These are phyloP conservation scores for Leishmania tropica DNA, from an alignment of 208 protist species.

Conservation along the genomic window DNA sequence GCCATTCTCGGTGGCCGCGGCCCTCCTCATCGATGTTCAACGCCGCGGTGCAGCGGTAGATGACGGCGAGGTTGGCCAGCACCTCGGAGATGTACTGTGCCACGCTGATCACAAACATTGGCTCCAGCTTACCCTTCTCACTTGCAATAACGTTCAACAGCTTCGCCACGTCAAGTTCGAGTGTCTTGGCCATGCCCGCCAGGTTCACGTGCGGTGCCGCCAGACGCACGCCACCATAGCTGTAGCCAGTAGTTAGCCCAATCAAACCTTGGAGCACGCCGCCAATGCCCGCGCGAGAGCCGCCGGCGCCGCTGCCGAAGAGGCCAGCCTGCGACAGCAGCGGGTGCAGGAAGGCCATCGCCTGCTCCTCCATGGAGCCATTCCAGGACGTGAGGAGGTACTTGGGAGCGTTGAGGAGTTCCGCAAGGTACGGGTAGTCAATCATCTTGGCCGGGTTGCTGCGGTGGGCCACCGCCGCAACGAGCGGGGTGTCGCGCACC, in stretches of 20 bases:
- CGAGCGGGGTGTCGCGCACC: conserved; percentile 42
- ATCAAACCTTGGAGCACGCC: conserved; percentile 17
- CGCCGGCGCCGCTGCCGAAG: not conserved
- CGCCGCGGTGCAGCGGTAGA: conserved; percentile 71
- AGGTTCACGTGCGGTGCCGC: conserved; percentile 72
- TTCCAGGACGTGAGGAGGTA: conserved; percentile 45
- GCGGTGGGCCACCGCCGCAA: conserved; percentile 44
- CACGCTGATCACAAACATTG: conserved; percentile 40
- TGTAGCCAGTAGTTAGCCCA: conserved; percentile 29
- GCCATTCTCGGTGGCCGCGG: conserved; percentile 67
- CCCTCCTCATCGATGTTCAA: conserved; percentile 56
- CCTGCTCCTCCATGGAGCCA: conserved; percentile 43
- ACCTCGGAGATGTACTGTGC: conserved; percentile 72
- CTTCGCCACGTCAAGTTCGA: conserved; percentile 58
- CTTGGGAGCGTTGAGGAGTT: conserved; percentile 49
- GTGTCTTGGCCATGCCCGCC: conserved; percentile 30
- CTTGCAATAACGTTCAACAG: conserved; percentile 43
- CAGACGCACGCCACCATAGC: conserved; percentile 34
- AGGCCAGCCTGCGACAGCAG: conserved; percentile 33
- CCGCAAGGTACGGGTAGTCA: conserved; percentile 65
- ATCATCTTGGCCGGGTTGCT: conserved; percentile 52
- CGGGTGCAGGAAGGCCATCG: conserved; percentile 47
- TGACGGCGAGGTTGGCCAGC: conserved; percentile 69
- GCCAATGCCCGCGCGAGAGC: not conserved
- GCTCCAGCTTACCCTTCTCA: conserved; percentile 31